Conservation (phyloP, 2,329 filamentous ascomycete genomes). For the Stagonosporopsis cucurbitacearum region DNA sequence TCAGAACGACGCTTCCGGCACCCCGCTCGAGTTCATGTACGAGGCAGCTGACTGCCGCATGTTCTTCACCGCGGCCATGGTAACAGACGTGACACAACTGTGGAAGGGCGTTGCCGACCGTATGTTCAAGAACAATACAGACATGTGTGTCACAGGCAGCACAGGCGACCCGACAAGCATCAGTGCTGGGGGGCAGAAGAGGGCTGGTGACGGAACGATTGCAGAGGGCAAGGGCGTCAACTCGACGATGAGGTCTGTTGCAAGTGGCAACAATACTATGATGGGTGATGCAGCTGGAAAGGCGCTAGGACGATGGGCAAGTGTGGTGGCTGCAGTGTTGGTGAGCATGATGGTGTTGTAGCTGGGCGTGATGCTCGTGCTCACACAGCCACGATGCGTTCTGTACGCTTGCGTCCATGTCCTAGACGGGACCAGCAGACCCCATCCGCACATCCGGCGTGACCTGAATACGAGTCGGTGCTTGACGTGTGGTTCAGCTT, state of each 20-base stretch:
- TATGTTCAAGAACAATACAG: constrained; percentile 40
- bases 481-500: not conserved
- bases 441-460: not conserved
- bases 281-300: constrained; percentile 3
- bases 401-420: not conserved
- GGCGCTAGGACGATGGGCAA: not conserved
- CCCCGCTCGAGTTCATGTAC: constrained; percentile 51
- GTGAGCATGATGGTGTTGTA: constrained; percentile 7
- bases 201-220: constrained; percentile 31
- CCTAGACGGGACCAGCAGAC: not conserved
- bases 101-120: constrained; percentile 49
- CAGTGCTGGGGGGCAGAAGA: constrained; percentile 41
- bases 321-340: not conserved
- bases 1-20: constrained; percentile 45
- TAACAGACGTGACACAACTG: constrained; percentile 44
- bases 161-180: constrained; percentile 39
- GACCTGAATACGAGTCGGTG: not conserved
- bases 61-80: constrained; percentile 49
- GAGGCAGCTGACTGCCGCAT: constrained; percentile 52
- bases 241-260: constrained; percentile 1
- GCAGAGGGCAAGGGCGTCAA: constrained; percentile 8
- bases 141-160: constrained; percentile 39
- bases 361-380: not conserved
- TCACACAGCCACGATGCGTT: not conserved
- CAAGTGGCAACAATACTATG: not conserved